These are phyloP conservation scores for Cladophialophora yegresii DNA, from an alignment of 2,329 filamentous ascomycete genomes.

Conservation along the genomic window DNA sequence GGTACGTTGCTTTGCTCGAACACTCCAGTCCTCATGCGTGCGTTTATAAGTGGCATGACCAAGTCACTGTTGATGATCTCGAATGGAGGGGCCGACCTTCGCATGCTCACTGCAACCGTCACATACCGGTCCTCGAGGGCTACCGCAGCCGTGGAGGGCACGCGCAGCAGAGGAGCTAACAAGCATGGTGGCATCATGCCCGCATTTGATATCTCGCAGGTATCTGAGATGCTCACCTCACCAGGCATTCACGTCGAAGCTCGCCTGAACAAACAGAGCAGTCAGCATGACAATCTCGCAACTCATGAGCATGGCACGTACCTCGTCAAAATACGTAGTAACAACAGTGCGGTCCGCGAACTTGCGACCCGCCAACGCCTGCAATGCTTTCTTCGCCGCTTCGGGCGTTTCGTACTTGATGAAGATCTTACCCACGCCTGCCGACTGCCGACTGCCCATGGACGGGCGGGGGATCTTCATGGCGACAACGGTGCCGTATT, in stretches of 20 bases:
- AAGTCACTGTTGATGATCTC: background rate
- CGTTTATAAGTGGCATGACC: background rate
- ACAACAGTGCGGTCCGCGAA: constrained; percentile 97
- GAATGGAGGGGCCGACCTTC: background rate
- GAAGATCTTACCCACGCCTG: constrained; percentile 95
- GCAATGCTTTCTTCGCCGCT: constrained; percentile 78
- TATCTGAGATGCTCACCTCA: constrained; percentile 61
- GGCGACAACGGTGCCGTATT: constrained; percentile 82
- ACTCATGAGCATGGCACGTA: constrained; percentile 42
- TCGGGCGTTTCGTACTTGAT: constrained; percentile 85
- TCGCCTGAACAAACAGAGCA: constrained; percentile 64
- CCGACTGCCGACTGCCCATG: constrained; percentile 77
- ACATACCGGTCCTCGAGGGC: background rate
- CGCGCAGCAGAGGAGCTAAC: background rate
- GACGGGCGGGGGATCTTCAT: constrained; percentile 89
- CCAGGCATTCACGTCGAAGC: constrained; percentile 90
- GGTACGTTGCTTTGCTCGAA: background rate
- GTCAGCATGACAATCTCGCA: constrained; percentile 18
- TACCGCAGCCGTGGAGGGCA: background rate
- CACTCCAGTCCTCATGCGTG: background rate
- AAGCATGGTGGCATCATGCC: background rate
- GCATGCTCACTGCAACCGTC: background rate
- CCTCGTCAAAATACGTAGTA: constrained; percentile 93
- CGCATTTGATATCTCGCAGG: background rate
- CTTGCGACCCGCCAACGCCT: constrained; percentile 88